Percentiles rank a stretch among this genome's conserved stretches.
Evolutionary conservation across 148 eudicot species (phyloP).

Genomic region (Chenopodium quinoa): DNA sequence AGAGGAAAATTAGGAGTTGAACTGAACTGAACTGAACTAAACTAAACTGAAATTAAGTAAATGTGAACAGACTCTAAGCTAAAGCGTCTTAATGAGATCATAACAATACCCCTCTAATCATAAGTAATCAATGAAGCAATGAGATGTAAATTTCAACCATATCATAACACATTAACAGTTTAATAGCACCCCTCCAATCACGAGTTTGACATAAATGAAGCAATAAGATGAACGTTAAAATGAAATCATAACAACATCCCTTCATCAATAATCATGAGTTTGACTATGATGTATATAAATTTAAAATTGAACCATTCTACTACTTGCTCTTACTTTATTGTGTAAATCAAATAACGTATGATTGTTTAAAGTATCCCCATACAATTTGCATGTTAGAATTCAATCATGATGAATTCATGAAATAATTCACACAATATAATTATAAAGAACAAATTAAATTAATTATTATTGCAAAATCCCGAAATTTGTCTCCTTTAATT

Average conservation of each 20-base stretch:
- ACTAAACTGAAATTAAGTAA: too few species aligned
- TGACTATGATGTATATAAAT: neutral
- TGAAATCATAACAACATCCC: neutral
- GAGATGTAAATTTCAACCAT: too few species aligned
- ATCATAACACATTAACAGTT: too few species aligned
- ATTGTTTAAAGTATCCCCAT: neutral
- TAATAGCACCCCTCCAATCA: too few species aligned
- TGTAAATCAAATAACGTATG: neutral
- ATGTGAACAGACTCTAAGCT: too few species aligned
- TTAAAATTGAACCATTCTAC: neutral
- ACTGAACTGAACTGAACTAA: too few species aligned
- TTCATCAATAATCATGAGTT: neutral
- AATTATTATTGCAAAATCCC: neutral
- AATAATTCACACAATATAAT: neutral
- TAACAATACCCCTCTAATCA: too few species aligned
- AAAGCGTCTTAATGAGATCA: too few species aligned
- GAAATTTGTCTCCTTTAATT: neutral
- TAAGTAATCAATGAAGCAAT: too few species aligned
- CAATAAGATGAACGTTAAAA: too few species aligned
- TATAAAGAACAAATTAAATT: neutral
- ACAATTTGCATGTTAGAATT: neutral
- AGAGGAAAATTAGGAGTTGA: too few species aligned
- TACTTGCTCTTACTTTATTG: neutral
- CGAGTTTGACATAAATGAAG: too few species aligned
- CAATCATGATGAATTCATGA: slow-evolving; percentile 9